Evolutionary conservation across 192 early-diverging fungal species (phyloP).

Genomic region (Paraglomus occultum): DNA sequence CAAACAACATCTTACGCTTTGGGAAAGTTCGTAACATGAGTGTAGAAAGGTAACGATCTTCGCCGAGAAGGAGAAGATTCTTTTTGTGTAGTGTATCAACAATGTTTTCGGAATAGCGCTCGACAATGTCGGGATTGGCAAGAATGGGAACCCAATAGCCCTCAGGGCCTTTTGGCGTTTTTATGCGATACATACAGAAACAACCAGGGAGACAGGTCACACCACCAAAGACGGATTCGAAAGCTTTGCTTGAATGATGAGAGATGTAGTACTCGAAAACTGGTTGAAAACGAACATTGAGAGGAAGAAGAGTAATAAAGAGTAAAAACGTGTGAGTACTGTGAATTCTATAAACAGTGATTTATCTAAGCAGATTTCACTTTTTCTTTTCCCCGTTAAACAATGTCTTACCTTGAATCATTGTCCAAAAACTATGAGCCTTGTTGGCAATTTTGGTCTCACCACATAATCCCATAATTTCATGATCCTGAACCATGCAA

Average conservation of each 20-base stretch:
- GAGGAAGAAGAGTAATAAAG: constrained; percentile 10
- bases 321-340: constrained; percentile 1
- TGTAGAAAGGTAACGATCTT: constrained; percentile 95
- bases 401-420: constrained; percentile 60
- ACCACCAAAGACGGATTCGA: constrained; percentile 83
- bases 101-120: constrained; percentile 82
- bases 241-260: constrained; percentile 79
- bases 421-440: constrained; percentile 70
- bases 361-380: background rate
- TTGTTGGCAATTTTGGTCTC: constrained; percentile 85
- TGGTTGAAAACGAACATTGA: constrained; percentile 13
- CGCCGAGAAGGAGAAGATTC: constrained; percentile 89
- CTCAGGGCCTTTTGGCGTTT: constrained; percentile 72
- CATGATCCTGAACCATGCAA: constrained; percentile 68
- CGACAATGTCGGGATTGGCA: constrained; percentile 80
- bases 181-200: constrained; percentile 87
- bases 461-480: constrained; percentile 74
- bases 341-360: background rate
- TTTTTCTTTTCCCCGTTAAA: background rate
- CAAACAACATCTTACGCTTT: constrained; percentile 93
- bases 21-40: constrained; percentile 93
- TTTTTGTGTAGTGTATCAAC: constrained; percentile 91
- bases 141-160: constrained; percentile 85
- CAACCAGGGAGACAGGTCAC: constrained; percentile 84
- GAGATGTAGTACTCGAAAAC: constrained; percentile 89